Evolutionary conservation across 2,329 filamentous ascomycete species (phyloP).

Genomic region (Tothia fuscella): DNA sequence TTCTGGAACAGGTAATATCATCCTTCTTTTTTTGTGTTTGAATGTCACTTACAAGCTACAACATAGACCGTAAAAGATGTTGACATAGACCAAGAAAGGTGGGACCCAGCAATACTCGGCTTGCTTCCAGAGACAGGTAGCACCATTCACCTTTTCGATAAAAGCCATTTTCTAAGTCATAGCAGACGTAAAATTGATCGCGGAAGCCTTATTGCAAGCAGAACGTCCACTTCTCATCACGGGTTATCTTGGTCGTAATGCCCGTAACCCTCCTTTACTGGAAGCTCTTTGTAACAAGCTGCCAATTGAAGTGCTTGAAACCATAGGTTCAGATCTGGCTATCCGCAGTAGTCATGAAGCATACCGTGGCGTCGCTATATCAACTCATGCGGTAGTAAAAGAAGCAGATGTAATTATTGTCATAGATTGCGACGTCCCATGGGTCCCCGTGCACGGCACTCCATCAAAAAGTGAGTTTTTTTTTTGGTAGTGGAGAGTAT

Average conservation of each 20-base stretch:
- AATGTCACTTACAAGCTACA: too few relatives aligned
- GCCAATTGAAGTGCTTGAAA: slow-evolving; percentile 60
- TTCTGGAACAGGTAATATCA: slow-evolving; percentile 71
- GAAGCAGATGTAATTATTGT: slow-evolving; percentile 77
- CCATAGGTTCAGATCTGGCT: slow-evolving; percentile 69
- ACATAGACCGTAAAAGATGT: slow-evolving; percentile 43
- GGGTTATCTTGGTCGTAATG: slow-evolving; percentile 61
- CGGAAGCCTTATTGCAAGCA: slow-evolving; percentile 50
- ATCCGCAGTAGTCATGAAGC: slow-evolving; percentile 49
- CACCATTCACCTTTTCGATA: too few relatives aligned
- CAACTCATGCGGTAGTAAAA: too few relatives aligned
- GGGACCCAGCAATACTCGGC: slow-evolving; percentile 58
- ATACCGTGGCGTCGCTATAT: slow-evolving; percentile 49
- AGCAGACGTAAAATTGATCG: slow-evolving; percentile 46
- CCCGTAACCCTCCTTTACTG: slow-evolving; percentile 48
- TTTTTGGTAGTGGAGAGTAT: too few relatives aligned
- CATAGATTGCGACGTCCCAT: slow-evolving; percentile 82
- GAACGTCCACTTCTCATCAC: slow-evolving; percentile 58
- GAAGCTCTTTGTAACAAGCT: slow-evolving; percentile 57
- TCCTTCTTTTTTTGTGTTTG: too few relatives aligned
- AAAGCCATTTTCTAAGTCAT: too few relatives aligned
- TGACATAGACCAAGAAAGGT: slow-evolving; percentile 58
- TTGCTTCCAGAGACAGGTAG: slow-evolving; percentile 45
- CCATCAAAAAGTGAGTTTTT: too few relatives aligned
- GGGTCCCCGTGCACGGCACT: slow-evolving; percentile 69